Evolutionary conservation across 768 basidiomycete species (phyloP).

Genomic region (Rhodotorula babjevae): DNA sequence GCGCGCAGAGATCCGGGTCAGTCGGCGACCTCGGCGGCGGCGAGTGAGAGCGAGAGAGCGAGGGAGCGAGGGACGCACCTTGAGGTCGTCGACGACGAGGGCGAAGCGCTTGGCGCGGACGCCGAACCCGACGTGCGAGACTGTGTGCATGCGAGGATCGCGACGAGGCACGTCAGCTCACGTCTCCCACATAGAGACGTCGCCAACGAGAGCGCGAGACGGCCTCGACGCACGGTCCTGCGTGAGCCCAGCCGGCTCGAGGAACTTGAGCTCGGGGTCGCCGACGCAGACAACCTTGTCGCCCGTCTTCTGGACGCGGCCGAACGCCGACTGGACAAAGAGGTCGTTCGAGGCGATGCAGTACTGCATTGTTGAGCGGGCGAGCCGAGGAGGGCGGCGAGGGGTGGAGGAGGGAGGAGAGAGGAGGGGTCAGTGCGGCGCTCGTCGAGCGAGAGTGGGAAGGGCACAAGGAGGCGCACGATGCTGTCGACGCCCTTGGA

Average conservation of each 20-base stretch:
- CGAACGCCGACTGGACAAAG: slow-evolving; percentile 38
- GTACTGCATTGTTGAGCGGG: slow-evolving; percentile 2
- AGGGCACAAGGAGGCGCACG: slow-evolving; percentile 15
- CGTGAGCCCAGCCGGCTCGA: slow-evolving; percentile 42
- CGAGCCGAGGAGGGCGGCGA: slow-evolving; percentile 1
- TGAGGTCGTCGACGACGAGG: slow-evolving; percentile 42
- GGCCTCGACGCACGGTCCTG: slow-evolving; percentile 23
- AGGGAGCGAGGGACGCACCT: slow-evolving; percentile 23
- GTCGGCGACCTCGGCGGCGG: too few relatives aligned
- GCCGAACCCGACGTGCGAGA: slow-evolving; percentile 57
- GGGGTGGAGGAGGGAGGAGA: neutral
- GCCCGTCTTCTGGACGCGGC: slow-evolving; percentile 1
- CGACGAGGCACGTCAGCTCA: neutral
- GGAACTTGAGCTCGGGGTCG: slow-evolving; percentile 58
- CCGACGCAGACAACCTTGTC: slow-evolving; percentile 56
- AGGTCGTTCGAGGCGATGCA: slow-evolving; percentile 29
- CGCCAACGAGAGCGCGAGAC: too few relatives aligned
- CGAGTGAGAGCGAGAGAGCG: neutral
- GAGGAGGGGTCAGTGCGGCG: neutral
- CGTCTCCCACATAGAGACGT: too few relatives aligned
- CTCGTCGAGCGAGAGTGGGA: neutral
- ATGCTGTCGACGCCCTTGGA: slow-evolving; percentile 44
- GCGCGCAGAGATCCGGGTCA: neutral
- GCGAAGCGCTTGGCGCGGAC: slow-evolving; percentile 55
- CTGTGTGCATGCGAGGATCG: neutral